A percentile compares a stretch with the other conserved stretches of the same genome.
Evolutionary conservation across 805 yeast species (phyloP).

Genomic region (Metschnikowia kofuensis): DNA sequence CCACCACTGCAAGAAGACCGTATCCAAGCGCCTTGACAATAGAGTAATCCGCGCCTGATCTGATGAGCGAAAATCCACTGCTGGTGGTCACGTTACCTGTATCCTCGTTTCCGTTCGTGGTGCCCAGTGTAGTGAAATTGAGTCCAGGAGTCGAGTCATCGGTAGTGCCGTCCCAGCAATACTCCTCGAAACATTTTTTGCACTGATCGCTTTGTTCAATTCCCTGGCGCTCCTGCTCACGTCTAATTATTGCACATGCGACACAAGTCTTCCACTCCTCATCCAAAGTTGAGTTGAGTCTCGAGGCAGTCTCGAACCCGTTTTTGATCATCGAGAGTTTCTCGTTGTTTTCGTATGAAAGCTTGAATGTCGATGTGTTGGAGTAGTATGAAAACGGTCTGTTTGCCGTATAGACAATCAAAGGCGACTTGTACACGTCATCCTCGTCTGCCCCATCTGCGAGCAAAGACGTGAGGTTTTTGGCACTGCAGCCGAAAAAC

Average conservation of each 20-base stretch:
- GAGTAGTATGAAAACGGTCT: slow-evolving; percentile 28
- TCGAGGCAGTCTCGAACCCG: slow-evolving; percentile 27
- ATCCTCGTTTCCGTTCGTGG: slow-evolving; percentile 26
- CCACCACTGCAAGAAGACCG: slow-evolving; percentile 20
- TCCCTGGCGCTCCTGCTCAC: slow-evolving; percentile 69
- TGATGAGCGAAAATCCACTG: slow-evolving; percentile 16
- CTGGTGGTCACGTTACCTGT: slow-evolving; percentile 17
- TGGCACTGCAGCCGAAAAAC: slow-evolving; percentile 28
- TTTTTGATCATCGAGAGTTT: slow-evolving; percentile 24
- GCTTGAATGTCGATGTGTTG: slow-evolving; percentile 28
- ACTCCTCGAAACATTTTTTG: slow-evolving; percentile 60
- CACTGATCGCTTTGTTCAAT: slow-evolving; percentile 67
- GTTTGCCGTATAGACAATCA: slow-evolving; percentile 30
- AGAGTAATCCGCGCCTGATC: slow-evolving; percentile 4
- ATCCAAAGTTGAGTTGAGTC: slow-evolving; percentile 63
- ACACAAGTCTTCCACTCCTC: slow-evolving; percentile 69
- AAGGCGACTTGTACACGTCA: slow-evolving; percentile 19
- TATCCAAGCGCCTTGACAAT: slow-evolving; percentile 19
- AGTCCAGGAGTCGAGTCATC: slow-evolving; percentile 20
- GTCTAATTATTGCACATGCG: slow-evolving; percentile 78
- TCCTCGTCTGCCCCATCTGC: slow-evolving; percentile 11
- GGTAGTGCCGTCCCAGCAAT: slow-evolving; percentile 69
- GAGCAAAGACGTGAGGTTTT: slow-evolving; percentile 21
- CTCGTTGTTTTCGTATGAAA: slow-evolving; percentile 24
- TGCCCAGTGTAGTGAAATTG: slow-evolving; percentile 41